Evolutionary conservation across 306 rosid species (phyloP).

Genomic region (Rubus parviflorus): DNA sequence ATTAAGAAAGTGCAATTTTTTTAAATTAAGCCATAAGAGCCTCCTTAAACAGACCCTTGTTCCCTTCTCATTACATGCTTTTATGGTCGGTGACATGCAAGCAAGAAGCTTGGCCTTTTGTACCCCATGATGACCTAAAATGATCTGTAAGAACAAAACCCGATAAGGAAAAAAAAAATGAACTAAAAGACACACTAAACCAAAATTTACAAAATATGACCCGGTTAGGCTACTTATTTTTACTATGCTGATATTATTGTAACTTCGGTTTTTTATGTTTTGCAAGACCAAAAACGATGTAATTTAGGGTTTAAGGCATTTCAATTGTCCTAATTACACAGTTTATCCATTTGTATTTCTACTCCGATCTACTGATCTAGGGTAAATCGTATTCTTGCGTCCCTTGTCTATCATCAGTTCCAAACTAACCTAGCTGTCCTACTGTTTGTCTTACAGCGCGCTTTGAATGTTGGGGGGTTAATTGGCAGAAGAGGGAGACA

Average conservation of each 20-base stretch:
- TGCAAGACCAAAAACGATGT: background rate
- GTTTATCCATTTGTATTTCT: no score
- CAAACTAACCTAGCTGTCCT: slow-evolving; percentile 2
- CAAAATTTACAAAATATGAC: background rate
- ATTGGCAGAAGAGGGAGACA: slow-evolving; percentile 48
- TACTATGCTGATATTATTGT: background rate
- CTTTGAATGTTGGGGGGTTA: slow-evolving; percentile 33
- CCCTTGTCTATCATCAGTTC: background rate
- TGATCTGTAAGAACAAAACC: slow-evolving; percentile 4
- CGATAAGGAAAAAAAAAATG: background rate
- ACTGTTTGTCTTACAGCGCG: slow-evolving; percentile 26
- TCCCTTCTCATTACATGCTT: slow-evolving; percentile 33
- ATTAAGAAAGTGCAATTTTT: background rate
- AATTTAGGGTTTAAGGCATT: background rate
- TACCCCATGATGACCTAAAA: slow-evolving; percentile 2
- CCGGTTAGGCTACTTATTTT: background rate
- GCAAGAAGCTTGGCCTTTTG: background rate
- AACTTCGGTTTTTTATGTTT: background rate
- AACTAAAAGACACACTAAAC: background rate
- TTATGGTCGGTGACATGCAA: slow-evolving; percentile 44
- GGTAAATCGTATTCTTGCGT: background rate
- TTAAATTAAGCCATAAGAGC: background rate
- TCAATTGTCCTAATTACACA: no score
- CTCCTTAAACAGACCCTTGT: slow-evolving; percentile 30
- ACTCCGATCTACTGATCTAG: background rate